Base-by-base conservation (phyloP, 805 yeast species). In the Myxozyma kluyveri region DNA sequence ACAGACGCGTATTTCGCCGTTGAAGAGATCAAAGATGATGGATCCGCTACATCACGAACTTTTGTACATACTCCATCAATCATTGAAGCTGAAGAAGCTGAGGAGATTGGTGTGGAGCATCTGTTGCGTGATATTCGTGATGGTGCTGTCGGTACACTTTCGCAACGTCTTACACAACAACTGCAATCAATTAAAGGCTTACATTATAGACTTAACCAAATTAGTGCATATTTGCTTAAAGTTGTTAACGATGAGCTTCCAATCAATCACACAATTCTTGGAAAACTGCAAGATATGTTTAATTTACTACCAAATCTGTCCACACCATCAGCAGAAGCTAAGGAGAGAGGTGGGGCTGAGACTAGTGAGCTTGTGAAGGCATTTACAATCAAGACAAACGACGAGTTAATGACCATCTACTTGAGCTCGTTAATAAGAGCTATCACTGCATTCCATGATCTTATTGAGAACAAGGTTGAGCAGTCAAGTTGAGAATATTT, bases 61-160 rank as follows among this genome's bases (percentile, higher is more conserved):
- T 93, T 93, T 72, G 80, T 87, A 42, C 99, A 93, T 69, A 82
- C 91, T 27, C 96, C 98, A 9, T 87, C 96, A 12, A 75, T 80
- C 26, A 88, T 95, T 59, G 91, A 87, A 67, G 99, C 99, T 2
- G 99, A 93, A 67, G 99, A 93, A 68, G 99, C 99, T 7, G 99
- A 93, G 71, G 99, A 93, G 71, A 93, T 93, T 61, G 99, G 99
- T 57, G 99, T 93, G 12, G 99, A 93, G 69, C 99, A 93, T 68
- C 72, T 93, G 55, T 72, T 93, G 54, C 83, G 98, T 65, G 99
- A 93, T 65, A 88, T 89, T 22, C 81, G 97, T 64, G 97, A 91
- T 67, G 96, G 90, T 63, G 96, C 98, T 7, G 95, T 96, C 12
- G 99, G 99, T 7, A 84, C 84, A 43, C 77, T 93, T 54, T 84